Base-by-base conservation (phyloP, 1,284 basidiomycete genomes). In the Mycena sp. region DNA sequence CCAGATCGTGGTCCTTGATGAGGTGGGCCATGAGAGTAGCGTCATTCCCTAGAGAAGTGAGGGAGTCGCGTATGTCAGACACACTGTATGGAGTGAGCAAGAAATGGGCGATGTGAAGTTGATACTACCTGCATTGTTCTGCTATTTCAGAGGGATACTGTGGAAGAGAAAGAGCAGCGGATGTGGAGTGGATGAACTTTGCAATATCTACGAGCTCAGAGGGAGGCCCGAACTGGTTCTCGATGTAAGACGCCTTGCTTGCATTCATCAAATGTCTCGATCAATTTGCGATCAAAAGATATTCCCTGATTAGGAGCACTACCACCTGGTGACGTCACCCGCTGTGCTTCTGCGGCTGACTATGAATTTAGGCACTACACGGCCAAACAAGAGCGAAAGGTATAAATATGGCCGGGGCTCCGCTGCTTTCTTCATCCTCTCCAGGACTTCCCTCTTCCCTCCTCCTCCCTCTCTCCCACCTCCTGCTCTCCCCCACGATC, bases 21-120 rank as follows among this genome's bases (percentile, higher is more conserved):
- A 91, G 77, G 72, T 89, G 79, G 0, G 83, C 83, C 70, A 86
- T 87, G 32, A 88, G 75, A n/a, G 74, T 77, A 2, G 89, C 86
- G 65, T 87, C 80, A 48, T 81, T 74, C 78, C 88, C 85, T 6
- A 83, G 76, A 16, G 81, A 73, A 48, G 80, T 76, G 4, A 91
- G 69, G 3, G 79, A 69, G 19, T 77, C 63, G 60, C 79, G 80
- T 11, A 92, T 72, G 65, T 89, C 88, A 46, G 81, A 72, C 28
- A 91, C 79, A 66, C 90, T 92, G 69, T 61, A 46, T 69, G 60
- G 54, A 40, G 21, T 30, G 35, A 43, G 43, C 14, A 21, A 35
- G 25, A 58, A 37, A 16, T 43, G n/a, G 9, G 37, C 19, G 7
- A 16, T 54, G 12, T 44, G n/a, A n/a, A n/a, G n/a, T 9, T 29